A percentile compares a stretch with the other conserved stretches of the same genome.
phyloP scores from a whole-genome alignment of 768 basidiomycete genomes.

The Lactifluus subvellereus region DNA sequence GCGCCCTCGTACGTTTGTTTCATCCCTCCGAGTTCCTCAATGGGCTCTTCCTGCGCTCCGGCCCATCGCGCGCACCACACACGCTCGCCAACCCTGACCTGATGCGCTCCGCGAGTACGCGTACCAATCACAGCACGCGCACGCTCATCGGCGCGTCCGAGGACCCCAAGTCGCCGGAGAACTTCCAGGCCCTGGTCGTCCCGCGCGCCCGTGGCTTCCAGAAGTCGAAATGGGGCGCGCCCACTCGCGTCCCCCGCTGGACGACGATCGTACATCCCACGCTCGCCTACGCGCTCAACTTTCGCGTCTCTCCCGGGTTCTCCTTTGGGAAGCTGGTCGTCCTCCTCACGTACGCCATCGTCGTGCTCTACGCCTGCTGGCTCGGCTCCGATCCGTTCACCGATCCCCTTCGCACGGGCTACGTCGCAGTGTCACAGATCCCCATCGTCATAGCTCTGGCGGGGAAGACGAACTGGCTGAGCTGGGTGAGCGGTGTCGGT shows the following conservation, averaged over 20 bases:
- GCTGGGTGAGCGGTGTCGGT: slow-evolving; percentile 37
- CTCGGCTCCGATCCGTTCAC: slow-evolving; percentile 33
- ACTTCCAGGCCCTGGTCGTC: not conserved
- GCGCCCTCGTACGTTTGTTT: slow-evolving; percentile 17
- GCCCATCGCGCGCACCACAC: not conserved
- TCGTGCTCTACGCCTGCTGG: slow-evolving; percentile 37
- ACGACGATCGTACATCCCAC: slow-evolving; percentile 32
- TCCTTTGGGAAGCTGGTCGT: slow-evolving; percentile 37
- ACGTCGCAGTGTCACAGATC: slow-evolving; percentile 40
- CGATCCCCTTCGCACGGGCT: slow-evolving; percentile 32
- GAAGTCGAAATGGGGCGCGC: slow-evolving; percentile 14
- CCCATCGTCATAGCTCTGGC: slow-evolving; percentile 41
- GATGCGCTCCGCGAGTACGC: not conserved
- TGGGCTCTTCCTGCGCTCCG: slow-evolving; percentile 18
- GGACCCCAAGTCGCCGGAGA: not conserved
- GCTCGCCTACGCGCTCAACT: slow-evolving; percentile 31
- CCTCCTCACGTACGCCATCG: slow-evolving; percentile 33
- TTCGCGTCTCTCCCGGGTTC: slow-evolving; percentile 33
- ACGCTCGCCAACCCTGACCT: not conserved
- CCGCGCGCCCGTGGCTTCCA: not conserved
- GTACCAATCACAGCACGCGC: not conserved
- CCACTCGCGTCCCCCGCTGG: slow-evolving; percentile 37
- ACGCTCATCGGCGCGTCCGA: slow-evolving; percentile 2
- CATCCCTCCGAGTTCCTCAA: slow-evolving; percentile 21
- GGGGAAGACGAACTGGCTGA: slow-evolving; percentile 45